Evolutionary conservation across 371 early-diverging fungal species (phyloP), one percentile per base, ranked within the genome.

Genomic region (Fennellomyces sp.): DNA sequence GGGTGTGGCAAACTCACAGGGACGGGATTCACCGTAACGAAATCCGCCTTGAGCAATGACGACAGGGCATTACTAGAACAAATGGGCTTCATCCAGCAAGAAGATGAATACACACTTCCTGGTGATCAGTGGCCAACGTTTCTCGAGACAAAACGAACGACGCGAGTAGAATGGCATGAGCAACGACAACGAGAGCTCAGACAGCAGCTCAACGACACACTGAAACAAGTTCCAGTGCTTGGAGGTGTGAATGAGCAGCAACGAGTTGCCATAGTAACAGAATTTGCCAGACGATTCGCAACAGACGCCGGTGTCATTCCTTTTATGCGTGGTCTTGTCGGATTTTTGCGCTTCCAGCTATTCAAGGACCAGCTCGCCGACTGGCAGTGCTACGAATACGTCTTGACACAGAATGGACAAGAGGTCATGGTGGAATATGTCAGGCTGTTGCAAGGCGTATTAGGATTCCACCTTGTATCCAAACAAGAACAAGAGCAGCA

Each of bases 381-480:
- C 25, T 75, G 75, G 75, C 42, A 30, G 5, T 47, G 71, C 48
- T 53, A 31, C 25, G 69, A 68, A 39, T 64, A 60, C 30, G 50
- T 60, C 1, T 29, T 75, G 11, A 75, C 69, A 1, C 71, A 75
- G 41, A 71, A 66, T 49, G 58, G 63, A 23, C 54, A 56, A n/a
- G 70, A 75, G 3, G 42, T 60, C 4, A 65, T 67, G 53, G 57
- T 67, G 10, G 47, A 60, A 11, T 67, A 69, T 26, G 28, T 72
- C 5, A 54, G 56, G 0, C 25, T 75, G 7, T 50, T 75, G 13
- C 38, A 55, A 25, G 57, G 62, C 10, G 60, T 69, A 3, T 30
- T 75, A 10, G 65, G 66, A 12, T 42, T 75, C 23, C 58, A 65
- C 25, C 47, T 64, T 0, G 61, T 68, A 2, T 61, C 58, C 29